Evolutionary conservation across 129 eudicot genomes (phyloP).

Genomic region (Glebionis coronaria): DNA sequence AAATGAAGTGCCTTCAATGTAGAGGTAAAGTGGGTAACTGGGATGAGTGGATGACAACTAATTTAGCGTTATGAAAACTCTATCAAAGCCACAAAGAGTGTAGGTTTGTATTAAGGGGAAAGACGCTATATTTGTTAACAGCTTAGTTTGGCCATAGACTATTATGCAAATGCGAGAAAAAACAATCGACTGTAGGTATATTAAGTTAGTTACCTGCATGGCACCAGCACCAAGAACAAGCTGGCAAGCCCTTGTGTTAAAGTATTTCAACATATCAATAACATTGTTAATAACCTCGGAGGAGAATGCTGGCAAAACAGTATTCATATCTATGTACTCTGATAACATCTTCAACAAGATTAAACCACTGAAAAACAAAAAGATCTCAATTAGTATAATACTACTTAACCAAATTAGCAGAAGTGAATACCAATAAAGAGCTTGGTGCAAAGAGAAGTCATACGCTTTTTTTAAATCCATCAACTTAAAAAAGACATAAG

Average conservation of each 20-base stretch:
- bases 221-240: constrained; percentile 99
- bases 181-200: background rate
- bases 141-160: background rate
- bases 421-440: constrained; percentile 1
- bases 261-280: constrained; percentile 88
- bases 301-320: constrained; percentile 70
- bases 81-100: no score
- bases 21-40: background rate
- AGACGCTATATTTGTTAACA: constrained; percentile 2
- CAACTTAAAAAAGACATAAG: constrained; percentile 1
- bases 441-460: background rate
- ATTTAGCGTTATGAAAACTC: no score
- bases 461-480: background rate
- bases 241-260: constrained; percentile 84
- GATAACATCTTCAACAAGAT: constrained; percentile 96
- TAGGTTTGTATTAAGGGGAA: no score
- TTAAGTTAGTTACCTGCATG: constrained; percentile 68
- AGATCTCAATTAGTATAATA: constrained; percentile 3
- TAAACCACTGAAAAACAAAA: constrained; percentile 70
- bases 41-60: background rate
- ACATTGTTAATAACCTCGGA: constrained; percentile 91
- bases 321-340: constrained; percentile 88
- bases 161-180: constrained; percentile 4
- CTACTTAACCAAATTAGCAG: constrained; percentile 9
- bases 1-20: constrained; percentile 5